phyloP scores from a whole-genome alignment of 768 basidiomycete genomes.

The Hericium rajendrae region DNA sequence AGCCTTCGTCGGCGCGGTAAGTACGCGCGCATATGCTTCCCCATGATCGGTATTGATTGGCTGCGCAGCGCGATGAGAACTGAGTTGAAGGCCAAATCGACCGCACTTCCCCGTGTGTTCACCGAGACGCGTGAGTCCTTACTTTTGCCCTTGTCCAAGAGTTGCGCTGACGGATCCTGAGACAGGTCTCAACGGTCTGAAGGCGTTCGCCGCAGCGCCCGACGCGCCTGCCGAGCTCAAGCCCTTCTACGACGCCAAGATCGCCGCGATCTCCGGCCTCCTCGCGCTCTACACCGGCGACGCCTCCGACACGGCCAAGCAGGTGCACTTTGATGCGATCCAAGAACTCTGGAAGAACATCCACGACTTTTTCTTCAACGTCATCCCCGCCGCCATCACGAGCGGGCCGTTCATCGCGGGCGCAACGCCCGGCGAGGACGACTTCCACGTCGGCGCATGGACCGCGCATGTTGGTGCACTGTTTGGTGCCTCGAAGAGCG shows the following conservation, averaged over 20 bases:
- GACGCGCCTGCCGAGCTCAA: neutral
- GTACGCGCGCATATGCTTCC: neutral
- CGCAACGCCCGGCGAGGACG: neutral
- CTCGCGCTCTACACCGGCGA: neutral
- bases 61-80: neutral
- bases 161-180: neutral
- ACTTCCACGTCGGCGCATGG: conserved; percentile 1
- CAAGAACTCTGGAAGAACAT: neutral
- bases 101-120: neutral
- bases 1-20: neutral
- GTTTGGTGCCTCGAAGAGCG: neutral
- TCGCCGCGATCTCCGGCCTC: neutral
- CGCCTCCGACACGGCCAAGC: neutral
- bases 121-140: neutral
- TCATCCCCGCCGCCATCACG: neutral
- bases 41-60: neutral
- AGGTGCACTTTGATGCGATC: neutral
- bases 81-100: neutral
- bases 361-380: neutral
- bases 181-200: neutral
- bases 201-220: neutral
- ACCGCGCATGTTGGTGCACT: neutral
- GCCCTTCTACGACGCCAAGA: conserved; percentile 1
- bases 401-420: conserved; percentile 1
- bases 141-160: too few species aligned